These are phyloP conservation scores for Coemansia erecta DNA, from an alignment of 192 early-diverging fungal genomes.

Conservation along the genomic window DNA sequence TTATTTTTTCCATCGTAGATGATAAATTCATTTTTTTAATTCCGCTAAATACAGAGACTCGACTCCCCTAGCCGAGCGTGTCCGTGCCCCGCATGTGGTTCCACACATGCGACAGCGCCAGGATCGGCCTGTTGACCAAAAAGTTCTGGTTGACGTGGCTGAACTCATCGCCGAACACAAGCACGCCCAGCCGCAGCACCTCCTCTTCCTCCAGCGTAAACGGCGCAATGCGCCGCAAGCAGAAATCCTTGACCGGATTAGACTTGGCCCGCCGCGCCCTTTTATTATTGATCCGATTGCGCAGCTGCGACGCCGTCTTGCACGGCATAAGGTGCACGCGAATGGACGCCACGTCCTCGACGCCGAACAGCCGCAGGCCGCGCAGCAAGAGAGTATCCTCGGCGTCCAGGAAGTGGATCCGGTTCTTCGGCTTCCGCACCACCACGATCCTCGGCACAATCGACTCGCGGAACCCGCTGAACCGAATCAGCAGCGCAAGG, in stretches of 20 bases:
- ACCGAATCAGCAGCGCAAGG: slow-evolving; percentile 24
- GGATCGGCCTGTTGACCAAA: slow-evolving; percentile 41
- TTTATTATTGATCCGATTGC: slow-evolving; percentile 53
- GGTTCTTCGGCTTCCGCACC: slow-evolving; percentile 53
- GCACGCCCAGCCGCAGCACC: slow-evolving; percentile 36
- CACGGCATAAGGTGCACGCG: slow-evolving; percentile 53
- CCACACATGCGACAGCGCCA: slow-evolving; percentile 49
- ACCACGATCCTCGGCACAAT: slow-evolving; percentile 47
- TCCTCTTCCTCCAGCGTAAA: slow-evolving; percentile 56
- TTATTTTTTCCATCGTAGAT: not conserved
- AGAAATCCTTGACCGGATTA: slow-evolving; percentile 53
- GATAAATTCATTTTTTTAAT: no score
- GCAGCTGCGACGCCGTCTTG: slow-evolving; percentile 54
- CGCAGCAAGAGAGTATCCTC: slow-evolving; percentile 48
- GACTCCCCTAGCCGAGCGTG: not conserved
- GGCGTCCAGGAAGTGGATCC: slow-evolving; percentile 48
- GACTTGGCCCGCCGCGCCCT: slow-evolving; percentile 31
- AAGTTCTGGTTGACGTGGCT: slow-evolving; percentile 35
- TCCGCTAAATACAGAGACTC: no score
- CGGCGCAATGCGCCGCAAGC: slow-evolving; percentile 45
- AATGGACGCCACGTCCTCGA: slow-evolving; percentile 48
- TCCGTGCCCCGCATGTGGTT: slow-evolving; percentile 18
- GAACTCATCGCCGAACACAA: slow-evolving; percentile 52
- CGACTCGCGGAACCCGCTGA: slow-evolving; percentile 36
- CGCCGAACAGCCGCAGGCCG: slow-evolving; percentile 52